These are phyloP conservation scores for Leptoxyphium fumago DNA, from an alignment of 2,329 filamentous ascomycete genomes.

Conservation along the genomic window DNA sequence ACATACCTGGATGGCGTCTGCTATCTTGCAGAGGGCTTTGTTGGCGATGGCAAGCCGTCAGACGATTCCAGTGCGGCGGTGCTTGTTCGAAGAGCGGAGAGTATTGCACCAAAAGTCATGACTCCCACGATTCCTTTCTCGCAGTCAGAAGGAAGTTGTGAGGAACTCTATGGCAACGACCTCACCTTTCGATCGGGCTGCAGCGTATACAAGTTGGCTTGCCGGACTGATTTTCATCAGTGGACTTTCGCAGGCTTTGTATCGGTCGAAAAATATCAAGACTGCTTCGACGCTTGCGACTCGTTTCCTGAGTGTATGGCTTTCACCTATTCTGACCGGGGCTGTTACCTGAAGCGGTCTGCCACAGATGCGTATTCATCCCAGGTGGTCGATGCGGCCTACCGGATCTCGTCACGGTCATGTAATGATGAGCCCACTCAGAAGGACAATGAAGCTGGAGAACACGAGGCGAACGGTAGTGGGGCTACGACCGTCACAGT, in stretches of 20 bases:
- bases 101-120: background rate
- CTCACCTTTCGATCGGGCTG: background rate
- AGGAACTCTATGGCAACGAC: background rate
- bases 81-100: background rate
- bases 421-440: background rate
- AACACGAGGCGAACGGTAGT: no score
- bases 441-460: background rate
- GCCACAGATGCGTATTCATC: constrained; percentile 1
- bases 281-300: background rate
- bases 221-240: background rate
- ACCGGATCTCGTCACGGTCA: background rate
- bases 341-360: constrained; percentile 3
- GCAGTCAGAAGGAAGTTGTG: background rate
- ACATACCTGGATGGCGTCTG: constrained; percentile 8
- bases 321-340: background rate
- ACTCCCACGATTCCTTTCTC: background rate
- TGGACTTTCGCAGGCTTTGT: background rate
- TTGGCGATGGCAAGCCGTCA: background rate
- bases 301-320: background rate
- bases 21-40: constrained; percentile 3
- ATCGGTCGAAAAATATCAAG: background rate
- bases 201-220: background rate
- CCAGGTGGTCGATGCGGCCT: constrained; percentile 4
- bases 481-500: no score
- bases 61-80: background rate